Conservation (phyloP, 2,329 filamentous ascomycete species). For the Venturiaceae sp. region DNA sequence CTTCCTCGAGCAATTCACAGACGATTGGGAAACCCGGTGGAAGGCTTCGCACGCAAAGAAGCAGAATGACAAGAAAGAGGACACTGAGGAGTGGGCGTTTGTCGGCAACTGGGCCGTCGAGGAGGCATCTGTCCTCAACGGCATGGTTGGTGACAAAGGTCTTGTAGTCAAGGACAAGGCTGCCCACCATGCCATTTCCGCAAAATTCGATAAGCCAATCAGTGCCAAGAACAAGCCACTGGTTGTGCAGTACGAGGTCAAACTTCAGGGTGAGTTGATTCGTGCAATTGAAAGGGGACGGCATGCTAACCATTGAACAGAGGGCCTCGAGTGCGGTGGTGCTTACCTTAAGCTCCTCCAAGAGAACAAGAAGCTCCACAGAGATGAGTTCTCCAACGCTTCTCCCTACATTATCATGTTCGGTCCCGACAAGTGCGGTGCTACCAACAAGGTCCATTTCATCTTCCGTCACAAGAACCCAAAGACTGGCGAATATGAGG, state of each 20-base stretch:
- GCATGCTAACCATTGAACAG: slow-evolving; percentile 38
- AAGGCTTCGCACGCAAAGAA: slow-evolving; percentile 96
- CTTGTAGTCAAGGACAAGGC: slow-evolving; percentile 97
- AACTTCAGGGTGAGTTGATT: slow-evolving; percentile 76
- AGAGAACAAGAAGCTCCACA: slow-evolving; percentile 93
- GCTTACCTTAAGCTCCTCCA: slow-evolving; percentile 98
- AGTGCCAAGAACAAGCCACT: slow-evolving; percentile 96
- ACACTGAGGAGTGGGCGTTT: slow-evolving; percentile 90
- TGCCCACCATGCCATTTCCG: slow-evolving; percentile 97
- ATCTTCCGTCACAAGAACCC: slow-evolving; percentile 99
- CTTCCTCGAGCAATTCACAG: slow-evolving; percentile 97
- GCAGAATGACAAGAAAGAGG: slow-evolving; percentile 56
- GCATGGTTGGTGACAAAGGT: slow-evolving; percentile 90
- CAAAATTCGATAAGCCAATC: slow-evolving; percentile 94
- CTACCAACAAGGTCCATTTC: slow-evolving; percentile 94
- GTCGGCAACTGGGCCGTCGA: slow-evolving; percentile 95
- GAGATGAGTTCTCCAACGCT: slow-evolving; percentile 94
- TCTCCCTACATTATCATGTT: slow-evolving; percentile 99
- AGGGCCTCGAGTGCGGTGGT: slow-evolving; percentile 93
- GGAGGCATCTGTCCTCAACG: slow-evolving; percentile 83
- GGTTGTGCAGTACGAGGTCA: slow-evolving; percentile 98
- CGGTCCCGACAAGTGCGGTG: slow-evolving; percentile 96
- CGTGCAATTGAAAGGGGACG: slow-evolving; percentile 11
- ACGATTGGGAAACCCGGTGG: slow-evolving; percentile 91
- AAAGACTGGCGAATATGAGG: slow-evolving; percentile 98